Evolutionary conservation across 1,284 basidiomycete species (phyloP).

Genomic region (Leccinum huronense): DNA sequence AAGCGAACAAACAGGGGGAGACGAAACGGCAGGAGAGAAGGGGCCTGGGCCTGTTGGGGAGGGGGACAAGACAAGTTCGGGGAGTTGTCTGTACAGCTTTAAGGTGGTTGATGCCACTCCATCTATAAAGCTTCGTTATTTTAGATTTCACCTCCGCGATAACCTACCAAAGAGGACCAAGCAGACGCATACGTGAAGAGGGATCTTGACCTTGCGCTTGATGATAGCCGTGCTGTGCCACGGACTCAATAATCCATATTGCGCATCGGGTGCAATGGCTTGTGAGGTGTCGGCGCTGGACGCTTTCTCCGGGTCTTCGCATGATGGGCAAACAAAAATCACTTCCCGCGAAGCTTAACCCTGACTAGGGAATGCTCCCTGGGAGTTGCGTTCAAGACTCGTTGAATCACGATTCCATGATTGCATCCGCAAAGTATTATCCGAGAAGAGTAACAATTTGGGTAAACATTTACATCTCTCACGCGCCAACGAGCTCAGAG

Average conservation of each 20-base stretch:
- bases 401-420: constrained; percentile 1
- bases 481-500: neutral
- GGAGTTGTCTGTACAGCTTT: constrained; percentile 20
- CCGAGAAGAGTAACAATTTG: neutral
- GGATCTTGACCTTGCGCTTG: constrained; percentile 34
- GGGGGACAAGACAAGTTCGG: constrained; percentile 14
- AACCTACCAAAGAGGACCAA: constrained; percentile 24
- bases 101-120: constrained; percentile 18
- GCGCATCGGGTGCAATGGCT: constrained; percentile 31
- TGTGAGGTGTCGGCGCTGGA: constrained; percentile 33
- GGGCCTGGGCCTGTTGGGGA: constrained; percentile 9
- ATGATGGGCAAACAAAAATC: constrained; percentile 14
- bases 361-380: constrained; percentile 13
- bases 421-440: constrained; percentile 4
- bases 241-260: constrained; percentile 27
- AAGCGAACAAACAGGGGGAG: constrained; percentile 16
- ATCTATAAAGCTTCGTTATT: constrained; percentile 30
- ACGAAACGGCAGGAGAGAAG: neutral
- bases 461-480: constrained; percentile 2
- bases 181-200: constrained; percentile 21
- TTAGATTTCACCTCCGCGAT: constrained; percentile 31
- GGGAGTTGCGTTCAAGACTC: constrained; percentile 3
- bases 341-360: constrained; percentile 30
- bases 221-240: constrained; percentile 34
- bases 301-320: constrained; percentile 26